phyloP scores from a whole-genome alignment of 2,329 filamentous ascomycete species.

The Monosporascus ibericus region DNA sequence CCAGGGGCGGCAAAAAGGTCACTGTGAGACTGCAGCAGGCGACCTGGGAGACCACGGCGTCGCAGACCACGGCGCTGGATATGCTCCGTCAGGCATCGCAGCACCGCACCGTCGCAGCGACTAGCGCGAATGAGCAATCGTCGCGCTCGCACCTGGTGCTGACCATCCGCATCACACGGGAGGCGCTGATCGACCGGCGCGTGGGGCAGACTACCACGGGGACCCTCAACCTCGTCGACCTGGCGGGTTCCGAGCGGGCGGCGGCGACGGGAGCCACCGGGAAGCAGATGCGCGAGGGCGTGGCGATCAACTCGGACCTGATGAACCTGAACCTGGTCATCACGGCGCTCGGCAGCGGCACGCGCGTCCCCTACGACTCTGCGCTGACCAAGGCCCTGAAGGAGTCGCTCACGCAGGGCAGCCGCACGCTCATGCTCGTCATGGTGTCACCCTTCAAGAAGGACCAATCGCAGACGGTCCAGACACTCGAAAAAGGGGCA shows the following conservation, averaged over 20 bases:
- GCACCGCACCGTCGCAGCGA: conserved; percentile 84
- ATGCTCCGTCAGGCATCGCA: conserved; percentile 72
- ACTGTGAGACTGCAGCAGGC: conserved; percentile 73
- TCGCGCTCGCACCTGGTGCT: conserved; percentile 93
- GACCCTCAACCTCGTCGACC: conserved; percentile 88
- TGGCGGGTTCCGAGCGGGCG: conserved; percentile 85
- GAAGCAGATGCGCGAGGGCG: conserved; percentile 81
- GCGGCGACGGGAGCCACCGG: conserved; percentile 77
- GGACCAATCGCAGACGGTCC: conserved; percentile 50
- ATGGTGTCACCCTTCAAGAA: conserved; percentile 88
- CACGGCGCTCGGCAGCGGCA: conserved; percentile 74
- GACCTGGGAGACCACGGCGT: conserved; percentile 49
- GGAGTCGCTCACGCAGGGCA: conserved; percentile 86
- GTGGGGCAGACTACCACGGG: conserved; percentile 74
- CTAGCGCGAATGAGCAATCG: conserved; percentile 85
- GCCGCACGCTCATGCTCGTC: conserved; percentile 96
- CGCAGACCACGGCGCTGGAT: conserved; percentile 65
- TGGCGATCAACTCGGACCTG: conserved; percentile 91
- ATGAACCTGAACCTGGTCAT: conserved; percentile 94
- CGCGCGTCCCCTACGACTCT: conserved; percentile 83
- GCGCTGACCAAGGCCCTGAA: conserved; percentile 91
- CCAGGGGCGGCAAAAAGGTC: conserved; percentile 68
- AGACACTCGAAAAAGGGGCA: conserved; percentile 15
- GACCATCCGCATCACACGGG: conserved; percentile 37
- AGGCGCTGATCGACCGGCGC: conserved; percentile 52